Evolutionary conservation across 2,329 filamentous ascomycete genomes (phyloP).

Genomic region (Thelonectria olida): DNA sequence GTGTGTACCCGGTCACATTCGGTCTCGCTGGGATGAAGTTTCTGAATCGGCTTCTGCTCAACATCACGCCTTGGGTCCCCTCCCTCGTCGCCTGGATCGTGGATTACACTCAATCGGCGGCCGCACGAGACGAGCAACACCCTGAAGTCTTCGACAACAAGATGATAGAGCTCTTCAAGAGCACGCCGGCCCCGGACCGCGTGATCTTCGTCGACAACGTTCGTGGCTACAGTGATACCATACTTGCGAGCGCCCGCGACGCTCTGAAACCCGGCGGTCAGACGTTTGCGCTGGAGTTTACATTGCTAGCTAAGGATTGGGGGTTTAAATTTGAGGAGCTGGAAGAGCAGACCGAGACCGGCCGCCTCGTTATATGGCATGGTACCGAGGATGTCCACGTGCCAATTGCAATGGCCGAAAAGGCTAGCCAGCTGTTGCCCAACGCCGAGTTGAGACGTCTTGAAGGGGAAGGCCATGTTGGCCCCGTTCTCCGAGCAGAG

Average conservation of each 20-base stretch:
- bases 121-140: not conserved
- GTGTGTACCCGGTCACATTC: slow-evolving; percentile 23
- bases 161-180: slow-evolving; percentile 12
- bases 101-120: not conserved
- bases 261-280: slow-evolving; percentile 15
- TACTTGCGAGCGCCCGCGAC: slow-evolving; percentile 12
- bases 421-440: not conserved
- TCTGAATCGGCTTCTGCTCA: slow-evolving; percentile 15
- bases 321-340: slow-evolving; percentile 27
- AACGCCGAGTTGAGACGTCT: not conserved
- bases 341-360: slow-evolving; percentile 1
- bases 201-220: not conserved
- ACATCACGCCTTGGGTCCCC: slow-evolving; percentile 21
- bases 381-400: slow-evolving; percentile 21
- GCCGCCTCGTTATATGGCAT: slow-evolving; percentile 18
- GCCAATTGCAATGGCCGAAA: slow-evolving; percentile 15
- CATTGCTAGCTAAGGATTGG: slow-evolving; percentile 27
- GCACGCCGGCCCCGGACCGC: not conserved
- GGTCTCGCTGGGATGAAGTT: slow-evolving; percentile 27
- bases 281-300: slow-evolving; percentile 18
- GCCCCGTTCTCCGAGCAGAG: not conserved
- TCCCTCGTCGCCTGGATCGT: slow-evolving; percentile 8
- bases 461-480: not conserved
- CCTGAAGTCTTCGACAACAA: slow-evolving; percentile 8
- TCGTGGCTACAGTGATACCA: slow-evolving; percentile 3